Conservation (phyloP, 2,329 filamentous ascomycete genomes). For the Hypomyces rosellus region DNA sequence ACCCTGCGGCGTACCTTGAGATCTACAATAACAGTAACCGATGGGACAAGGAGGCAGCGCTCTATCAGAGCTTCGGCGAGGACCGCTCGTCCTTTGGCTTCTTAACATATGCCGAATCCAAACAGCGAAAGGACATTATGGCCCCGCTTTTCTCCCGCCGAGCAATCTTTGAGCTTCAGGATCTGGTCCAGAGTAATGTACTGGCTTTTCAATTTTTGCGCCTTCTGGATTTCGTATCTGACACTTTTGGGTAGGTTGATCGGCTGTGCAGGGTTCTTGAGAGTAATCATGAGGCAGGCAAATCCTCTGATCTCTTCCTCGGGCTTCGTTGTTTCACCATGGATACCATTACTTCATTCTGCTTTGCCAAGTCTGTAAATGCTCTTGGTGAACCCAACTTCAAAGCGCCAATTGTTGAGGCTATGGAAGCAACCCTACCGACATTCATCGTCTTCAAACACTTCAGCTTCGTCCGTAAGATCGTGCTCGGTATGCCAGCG, state of each 20-base stretch:
- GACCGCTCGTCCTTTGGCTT: slow-evolving; percentile 1
- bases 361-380: slow-evolving; percentile 1
- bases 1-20: background rate
- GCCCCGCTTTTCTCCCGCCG: background rate
- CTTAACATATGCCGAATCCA: background rate
- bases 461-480: background rate
- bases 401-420: background rate
- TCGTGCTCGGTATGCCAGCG: background rate
- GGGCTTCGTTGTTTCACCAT: slow-evolving; percentile 1
- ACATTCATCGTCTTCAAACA: background rate
- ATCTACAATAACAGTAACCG: background rate
- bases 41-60: background rate
- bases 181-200: background rate
- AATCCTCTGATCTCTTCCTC: background rate
- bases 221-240: background rate
- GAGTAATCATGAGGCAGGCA: background rate
- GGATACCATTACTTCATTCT: background rate
- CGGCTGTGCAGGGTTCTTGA: background rate
- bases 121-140: background rate
- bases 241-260: background rate
- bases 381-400: background rate
- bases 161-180: background rate
- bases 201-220: background rate
- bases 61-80: background rate
- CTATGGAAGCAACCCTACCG: background rate